phyloP scores from a whole-genome alignment of 148 eudicot species.

The Polygonum maritimum region DNA sequence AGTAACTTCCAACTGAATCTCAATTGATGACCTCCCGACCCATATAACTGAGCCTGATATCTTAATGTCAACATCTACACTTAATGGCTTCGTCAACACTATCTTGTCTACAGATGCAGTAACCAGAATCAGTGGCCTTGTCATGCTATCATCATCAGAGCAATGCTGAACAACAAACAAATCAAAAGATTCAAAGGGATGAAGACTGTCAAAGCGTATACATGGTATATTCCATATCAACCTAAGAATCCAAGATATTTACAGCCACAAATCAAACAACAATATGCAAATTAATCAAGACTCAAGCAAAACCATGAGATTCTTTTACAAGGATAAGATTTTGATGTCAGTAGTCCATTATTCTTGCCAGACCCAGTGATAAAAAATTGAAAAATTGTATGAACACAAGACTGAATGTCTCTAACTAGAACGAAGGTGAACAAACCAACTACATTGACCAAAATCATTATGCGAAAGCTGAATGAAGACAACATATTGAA shows the following conservation, averaged over 20 bases:
- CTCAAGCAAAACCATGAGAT: background rate
- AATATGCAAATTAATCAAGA: background rate
- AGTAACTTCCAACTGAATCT: conserved; percentile 82
- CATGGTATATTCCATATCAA: background rate
- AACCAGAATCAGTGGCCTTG: conserved; percentile 80
- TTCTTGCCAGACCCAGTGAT: background rate
- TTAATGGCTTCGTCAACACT: conserved; percentile 75
- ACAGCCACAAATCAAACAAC: background rate
- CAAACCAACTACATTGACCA: no score
- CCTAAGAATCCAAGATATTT: background rate
- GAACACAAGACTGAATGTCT: no score
- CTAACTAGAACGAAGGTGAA: no score
- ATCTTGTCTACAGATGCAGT: conserved; percentile 97
- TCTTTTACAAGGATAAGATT: background rate
- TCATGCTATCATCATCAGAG: conserved; percentile 74
- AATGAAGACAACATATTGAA: background rate
- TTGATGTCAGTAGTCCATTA: background rate
- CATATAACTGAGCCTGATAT: conserved; percentile 86
- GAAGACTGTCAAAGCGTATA: background rate
- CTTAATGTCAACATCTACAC: conserved; percentile 69
- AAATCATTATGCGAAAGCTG: background rate
- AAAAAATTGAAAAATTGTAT: no score
- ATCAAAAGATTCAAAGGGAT: background rate
- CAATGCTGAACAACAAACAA: conserved; percentile 60
- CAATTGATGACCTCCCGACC: conserved; percentile 95